phyloP scores from a whole-genome alignment of 352 stramenopile species.

The Globisporangium yorkense region DNA sequence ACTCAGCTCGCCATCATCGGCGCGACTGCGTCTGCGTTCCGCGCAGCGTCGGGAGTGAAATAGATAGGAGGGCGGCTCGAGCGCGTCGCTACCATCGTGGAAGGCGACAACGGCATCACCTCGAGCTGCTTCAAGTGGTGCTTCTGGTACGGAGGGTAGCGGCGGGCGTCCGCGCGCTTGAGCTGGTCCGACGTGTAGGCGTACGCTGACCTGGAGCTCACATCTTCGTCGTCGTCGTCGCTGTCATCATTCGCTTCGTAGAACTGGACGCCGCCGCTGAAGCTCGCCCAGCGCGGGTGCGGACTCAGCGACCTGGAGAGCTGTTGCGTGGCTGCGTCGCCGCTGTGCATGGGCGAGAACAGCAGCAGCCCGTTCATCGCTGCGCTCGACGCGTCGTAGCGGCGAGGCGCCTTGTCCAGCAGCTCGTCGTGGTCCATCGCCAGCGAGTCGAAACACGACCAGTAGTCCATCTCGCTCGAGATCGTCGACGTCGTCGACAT shows the following conservation, averaged over 20 bases:
- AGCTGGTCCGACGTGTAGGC: constrained; percentile 10
- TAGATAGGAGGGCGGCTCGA: constrained; percentile 8
- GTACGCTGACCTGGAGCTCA: constrained; percentile 8
- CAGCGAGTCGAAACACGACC: constrained; percentile 21
- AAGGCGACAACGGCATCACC: not conserved
- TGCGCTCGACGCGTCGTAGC: constrained; percentile 8
- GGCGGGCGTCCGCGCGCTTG: not conserved
- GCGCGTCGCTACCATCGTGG: not conserved
- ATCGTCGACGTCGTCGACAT: constrained; percentile 22
- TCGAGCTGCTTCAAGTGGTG: constrained; percentile 1
- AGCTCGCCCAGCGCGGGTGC: constrained; percentile 8
- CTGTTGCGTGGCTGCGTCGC: not conserved
- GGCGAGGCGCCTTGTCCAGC: constrained; percentile 8
- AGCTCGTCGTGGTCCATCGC: constrained; percentile 15
- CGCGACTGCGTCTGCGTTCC: constrained; percentile 6
- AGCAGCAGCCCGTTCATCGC: constrained; percentile 9
- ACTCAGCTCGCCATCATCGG: constrained; percentile 13
- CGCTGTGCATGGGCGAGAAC: constrained; percentile 16
- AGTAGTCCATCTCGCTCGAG: constrained; percentile 42
- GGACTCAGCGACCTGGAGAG: constrained; percentile 9
- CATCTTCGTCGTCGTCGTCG: constrained; percentile 5
- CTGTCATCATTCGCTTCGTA: constrained; percentile 9
- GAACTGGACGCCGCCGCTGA: constrained; percentile 1
- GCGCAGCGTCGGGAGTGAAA: constrained; percentile 6
- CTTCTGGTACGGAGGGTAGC: not conserved